phyloP scores from a whole-genome alignment of 805 yeast genomes.

The Cyberlindnera subsufficiens region DNA sequence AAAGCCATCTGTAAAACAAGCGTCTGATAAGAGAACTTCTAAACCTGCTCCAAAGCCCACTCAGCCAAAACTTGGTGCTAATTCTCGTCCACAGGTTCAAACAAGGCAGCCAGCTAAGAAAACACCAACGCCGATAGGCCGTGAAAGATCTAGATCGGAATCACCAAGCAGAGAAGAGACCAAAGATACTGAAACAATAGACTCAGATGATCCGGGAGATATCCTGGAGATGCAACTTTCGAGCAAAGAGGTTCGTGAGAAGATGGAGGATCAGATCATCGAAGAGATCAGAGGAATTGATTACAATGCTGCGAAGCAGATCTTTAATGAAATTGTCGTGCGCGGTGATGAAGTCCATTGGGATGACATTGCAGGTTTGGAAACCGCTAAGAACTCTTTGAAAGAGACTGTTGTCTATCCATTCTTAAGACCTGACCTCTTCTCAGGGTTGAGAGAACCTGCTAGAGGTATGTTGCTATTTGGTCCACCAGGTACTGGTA shows the following conservation, averaged over 20 bases:
- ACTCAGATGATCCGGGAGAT: slow-evolving; percentile 13
- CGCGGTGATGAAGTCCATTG: slow-evolving; percentile 91
- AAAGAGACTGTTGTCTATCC: slow-evolving; percentile 98
- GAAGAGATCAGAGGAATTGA: slow-evolving; percentile 61
- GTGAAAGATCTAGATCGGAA: slow-evolving; percentile 13
- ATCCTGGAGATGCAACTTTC: slow-evolving; percentile 20
- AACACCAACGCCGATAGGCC: background rate
- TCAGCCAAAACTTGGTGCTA: slow-evolving; percentile 1
- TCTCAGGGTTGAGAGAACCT: slow-evolving; percentile 89
- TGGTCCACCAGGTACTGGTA: slow-evolving; percentile 99
- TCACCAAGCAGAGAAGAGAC: slow-evolving; percentile 15
- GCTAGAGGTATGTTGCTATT: slow-evolving; percentile 92
- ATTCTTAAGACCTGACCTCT: slow-evolving; percentile 87
- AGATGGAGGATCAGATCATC: slow-evolving; percentile 27
- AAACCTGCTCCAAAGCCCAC: background rate
- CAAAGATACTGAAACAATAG: slow-evolving; percentile 21
- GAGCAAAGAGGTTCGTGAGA: slow-evolving; percentile 24
- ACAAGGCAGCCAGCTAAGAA: background rate
- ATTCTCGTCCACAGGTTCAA: too few relatives aligned
- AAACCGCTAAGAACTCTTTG: slow-evolving; percentile 77
- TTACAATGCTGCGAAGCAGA: slow-evolving; percentile 71
- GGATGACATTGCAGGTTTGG: slow-evolving; percentile 95
- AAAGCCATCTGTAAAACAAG: slow-evolving; percentile 3
- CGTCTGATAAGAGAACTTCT: background rate
- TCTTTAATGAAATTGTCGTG: slow-evolving; percentile 82